A percentile compares a stretch with the other conserved stretches of the same genome.
Evolutionary conservation across 1,284 basidiomycete species (phyloP).

Genomic region (Schizophyllum amplum): DNA sequence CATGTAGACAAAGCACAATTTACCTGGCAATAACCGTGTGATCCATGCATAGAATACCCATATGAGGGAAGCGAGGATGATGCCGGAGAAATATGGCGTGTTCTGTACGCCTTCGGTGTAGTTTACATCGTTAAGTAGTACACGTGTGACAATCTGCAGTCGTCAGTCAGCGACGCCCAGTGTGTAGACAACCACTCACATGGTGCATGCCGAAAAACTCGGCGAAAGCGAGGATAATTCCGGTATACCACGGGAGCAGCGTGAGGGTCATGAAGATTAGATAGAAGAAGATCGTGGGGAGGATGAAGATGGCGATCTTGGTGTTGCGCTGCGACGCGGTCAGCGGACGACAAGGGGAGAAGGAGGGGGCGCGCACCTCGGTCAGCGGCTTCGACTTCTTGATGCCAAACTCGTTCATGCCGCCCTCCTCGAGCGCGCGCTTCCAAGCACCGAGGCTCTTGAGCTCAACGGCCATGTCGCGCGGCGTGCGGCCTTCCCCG

Average conservation of each 20-base stretch:
- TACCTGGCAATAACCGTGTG: slow-evolving; percentile 46
- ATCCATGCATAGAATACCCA: slow-evolving; percentile 87
- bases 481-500: slow-evolving; percentile 78
- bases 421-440: slow-evolving; percentile 81
- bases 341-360: slow-evolving; percentile 1
- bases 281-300: slow-evolving; percentile 76
- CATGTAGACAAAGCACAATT: slow-evolving; percentile 2
- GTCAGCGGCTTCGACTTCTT: slow-evolving; percentile 59
- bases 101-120: slow-evolving; percentile 72
- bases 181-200: slow-evolving; percentile 36
- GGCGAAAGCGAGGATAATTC: slow-evolving; percentile 72
- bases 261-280: slow-evolving; percentile 79
- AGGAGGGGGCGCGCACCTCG: slow-evolving; percentile 43
- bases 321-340: slow-evolving; percentile 56
- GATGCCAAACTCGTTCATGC: slow-evolving; percentile 70
- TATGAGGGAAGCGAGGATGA: slow-evolving; percentile 79
- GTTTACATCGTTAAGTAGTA: slow-evolving; percentile 68
- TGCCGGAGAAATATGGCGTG: slow-evolving; percentile 88
- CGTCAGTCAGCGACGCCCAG: slow-evolving; percentile 14
- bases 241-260: slow-evolving; percentile 86
- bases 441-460: slow-evolving; percentile 87
- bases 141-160: slow-evolving; percentile 68
- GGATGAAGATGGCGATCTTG: slow-evolving; percentile 69
- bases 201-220: slow-evolving; percentile 93
- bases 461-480: slow-evolving; percentile 92